A percentile compares a stretch with the other conserved stretches of the same genome.
phyloP scores from a whole-genome alignment of 2,329 filamentous ascomycete species.

The Nothophoma quercina region DNA sequence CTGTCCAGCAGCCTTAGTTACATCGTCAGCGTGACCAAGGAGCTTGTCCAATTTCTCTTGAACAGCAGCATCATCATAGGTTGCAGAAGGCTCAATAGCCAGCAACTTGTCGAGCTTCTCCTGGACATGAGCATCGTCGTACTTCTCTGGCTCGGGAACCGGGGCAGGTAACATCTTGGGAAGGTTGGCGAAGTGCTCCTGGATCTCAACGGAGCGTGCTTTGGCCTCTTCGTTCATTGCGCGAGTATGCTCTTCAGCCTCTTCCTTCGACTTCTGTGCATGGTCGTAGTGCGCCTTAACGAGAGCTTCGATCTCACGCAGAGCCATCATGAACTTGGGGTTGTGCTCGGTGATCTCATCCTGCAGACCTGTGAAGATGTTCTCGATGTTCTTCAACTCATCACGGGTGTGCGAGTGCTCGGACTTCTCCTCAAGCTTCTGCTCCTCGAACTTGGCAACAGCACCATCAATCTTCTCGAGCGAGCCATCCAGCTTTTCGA shows the following conservation, averaged over 20 bases:
- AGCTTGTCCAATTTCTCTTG: conserved; percentile 64
- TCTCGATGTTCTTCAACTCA: conserved; percentile 77
- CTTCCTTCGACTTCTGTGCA: conserved; percentile 67
- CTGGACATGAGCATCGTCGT: conserved; percentile 66
- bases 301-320: conserved; percentile 84
- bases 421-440: conserved; percentile 73
- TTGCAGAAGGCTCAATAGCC: conserved; percentile 46
- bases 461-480: conserved; percentile 84
- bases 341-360: conserved; percentile 82
- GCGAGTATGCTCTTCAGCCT: conserved; percentile 53
- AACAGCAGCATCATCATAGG: conserved; percentile 58
- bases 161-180: conserved; percentile 56
- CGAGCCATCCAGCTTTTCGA: conserved; percentile 67
- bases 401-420: conserved; percentile 86
- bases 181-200: conserved; percentile 50
- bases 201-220: conserved; percentile 53
- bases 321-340: conserved; percentile 84
- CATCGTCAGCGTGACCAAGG: conserved; percentile 66
- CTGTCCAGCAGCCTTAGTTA: conserved; percentile 74
- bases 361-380: conserved; percentile 77
- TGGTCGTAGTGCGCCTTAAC: conserved; percentile 90
- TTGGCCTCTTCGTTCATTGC: conserved; percentile 54
- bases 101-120: conserved; percentile 65
- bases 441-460: conserved; percentile 76
- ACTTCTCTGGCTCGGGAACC: conserved; percentile 45